phyloP scores from a whole-genome alignment of 179 eudicot genomes.

The Patellifolia procumbens region DNA sequence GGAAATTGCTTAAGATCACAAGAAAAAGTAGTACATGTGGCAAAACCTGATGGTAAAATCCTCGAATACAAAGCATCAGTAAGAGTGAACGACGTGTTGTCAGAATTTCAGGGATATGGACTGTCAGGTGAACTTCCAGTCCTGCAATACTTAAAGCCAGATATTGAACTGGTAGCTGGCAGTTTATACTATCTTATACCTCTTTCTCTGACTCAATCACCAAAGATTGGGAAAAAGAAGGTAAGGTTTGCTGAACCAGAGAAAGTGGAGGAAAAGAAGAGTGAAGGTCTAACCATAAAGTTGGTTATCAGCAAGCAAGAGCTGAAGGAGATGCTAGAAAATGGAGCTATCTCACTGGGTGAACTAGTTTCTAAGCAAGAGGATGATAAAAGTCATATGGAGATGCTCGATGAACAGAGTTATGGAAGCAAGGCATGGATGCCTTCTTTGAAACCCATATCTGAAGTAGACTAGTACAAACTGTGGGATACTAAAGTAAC shows the following conservation, averaged over 20 bases:
- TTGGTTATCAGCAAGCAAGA: constrained; percentile 72
- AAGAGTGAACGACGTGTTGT: constrained; percentile 46
- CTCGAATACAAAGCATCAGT: constrained; percentile 46
- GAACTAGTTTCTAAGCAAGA: constrained; percentile 42
- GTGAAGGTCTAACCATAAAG: constrained; percentile 55
- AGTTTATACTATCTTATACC: constrained; percentile 49
- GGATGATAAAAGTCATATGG: constrained; percentile 18
- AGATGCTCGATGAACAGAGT: constrained; percentile 15
- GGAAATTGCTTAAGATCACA: constrained; percentile 65
- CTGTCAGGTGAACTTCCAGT: constrained; percentile 40
- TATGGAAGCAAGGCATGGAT: constrained; percentile 35
- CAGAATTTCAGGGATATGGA: constrained; percentile 45
- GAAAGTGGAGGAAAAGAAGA: constrained; percentile 16
- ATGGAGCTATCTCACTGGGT: constrained; percentile 46
- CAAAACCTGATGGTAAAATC: constrained; percentile 50
- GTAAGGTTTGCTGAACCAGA: constrained; percentile 46
- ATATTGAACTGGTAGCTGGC: constrained; percentile 34
- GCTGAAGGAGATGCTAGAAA: constrained; percentile 51
- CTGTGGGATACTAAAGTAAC: not conserved
- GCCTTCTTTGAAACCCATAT: constrained; percentile 54
- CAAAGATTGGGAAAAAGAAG: constrained; percentile 34
- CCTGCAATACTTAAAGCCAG: constrained; percentile 33
- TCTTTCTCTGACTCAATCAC: constrained; percentile 21
- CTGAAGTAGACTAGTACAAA: constrained; percentile 38
- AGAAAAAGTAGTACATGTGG: constrained; percentile 36